These are phyloP conservation scores for Bipolaris cookei DNA, from an alignment of 2,329 filamentous ascomycete genomes.

Conservation along the genomic window DNA sequence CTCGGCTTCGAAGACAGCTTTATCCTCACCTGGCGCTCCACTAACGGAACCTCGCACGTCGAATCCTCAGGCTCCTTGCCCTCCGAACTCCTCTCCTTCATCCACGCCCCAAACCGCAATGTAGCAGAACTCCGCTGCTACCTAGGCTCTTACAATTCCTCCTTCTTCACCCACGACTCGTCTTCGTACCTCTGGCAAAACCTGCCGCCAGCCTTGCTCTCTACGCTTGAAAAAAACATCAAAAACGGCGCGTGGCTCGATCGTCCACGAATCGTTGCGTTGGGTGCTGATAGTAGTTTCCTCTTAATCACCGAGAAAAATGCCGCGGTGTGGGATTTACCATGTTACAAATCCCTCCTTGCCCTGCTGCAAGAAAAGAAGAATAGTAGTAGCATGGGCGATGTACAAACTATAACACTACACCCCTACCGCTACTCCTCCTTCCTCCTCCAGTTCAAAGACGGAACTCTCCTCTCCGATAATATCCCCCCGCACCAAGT, in stretches of 20 bases:
- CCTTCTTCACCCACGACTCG: conserved; percentile 42
- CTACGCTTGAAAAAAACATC: conserved; percentile 37
- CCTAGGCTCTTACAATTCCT: conserved; percentile 43
- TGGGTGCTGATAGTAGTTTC: conserved; percentile 40
- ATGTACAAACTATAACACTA: conserved; percentile 30
- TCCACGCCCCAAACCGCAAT: conserved; percentile 33
- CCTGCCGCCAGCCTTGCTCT: conserved; percentile 33
- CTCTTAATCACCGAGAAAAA: conserved; percentile 41
- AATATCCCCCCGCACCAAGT: conserved; percentile 38
- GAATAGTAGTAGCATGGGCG: conserved; percentile 18
- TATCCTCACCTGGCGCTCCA: conserved; percentile 43
- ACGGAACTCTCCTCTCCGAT: conserved; percentile 32
- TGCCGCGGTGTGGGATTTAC: conserved; percentile 39
- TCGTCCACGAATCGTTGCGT: conserved; percentile 40
- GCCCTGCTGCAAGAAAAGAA: conserved; percentile 25
- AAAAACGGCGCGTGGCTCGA: conserved; percentile 40
- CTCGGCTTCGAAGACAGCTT: conserved; percentile 45
- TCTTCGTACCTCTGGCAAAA: conserved; percentile 43
- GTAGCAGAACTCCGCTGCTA: conserved; percentile 38
- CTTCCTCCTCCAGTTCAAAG: conserved; percentile 34
- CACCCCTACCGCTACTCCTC: conserved; percentile 43
- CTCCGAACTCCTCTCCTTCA: conserved; percentile 32
- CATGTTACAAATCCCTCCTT: conserved; percentile 28
- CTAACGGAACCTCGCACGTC: conserved; percentile 31
- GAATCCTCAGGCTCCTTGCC: conserved; percentile 34